These are phyloP conservation scores for Adansonia madagascariensis DNA, from an alignment of 441 rosid species.

Conservation along the genomic window DNA sequence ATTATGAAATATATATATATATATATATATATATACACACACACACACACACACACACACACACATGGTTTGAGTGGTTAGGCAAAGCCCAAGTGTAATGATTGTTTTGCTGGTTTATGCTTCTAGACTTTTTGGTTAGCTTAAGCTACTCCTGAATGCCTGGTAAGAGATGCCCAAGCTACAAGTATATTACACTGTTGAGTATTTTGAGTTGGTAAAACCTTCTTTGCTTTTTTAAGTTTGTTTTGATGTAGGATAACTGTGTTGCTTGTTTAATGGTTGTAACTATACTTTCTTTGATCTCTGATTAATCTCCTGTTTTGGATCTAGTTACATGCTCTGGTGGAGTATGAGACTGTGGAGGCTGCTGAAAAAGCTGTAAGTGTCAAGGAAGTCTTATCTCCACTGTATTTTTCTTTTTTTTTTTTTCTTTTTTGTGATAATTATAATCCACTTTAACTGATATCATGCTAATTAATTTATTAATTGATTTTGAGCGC, in stretches of 20 bases:
- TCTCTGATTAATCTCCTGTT: conserved; percentile 21
- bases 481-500: conserved; percentile 10
- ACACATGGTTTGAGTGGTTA: background rate
- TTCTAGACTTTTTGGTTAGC: background rate
- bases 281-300: background rate
- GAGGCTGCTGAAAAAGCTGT: conserved; percentile 96
- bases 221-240: background rate
- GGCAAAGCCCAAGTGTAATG: background rate
- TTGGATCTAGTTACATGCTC: conserved; percentile 66
- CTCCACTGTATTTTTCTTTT: background rate
- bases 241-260: background rate
- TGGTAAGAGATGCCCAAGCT: background rate
- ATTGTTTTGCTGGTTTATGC: background rate
- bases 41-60: too few relatives aligned
- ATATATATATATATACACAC: too few relatives aligned
- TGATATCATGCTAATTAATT: conserved; percentile 5
- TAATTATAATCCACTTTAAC: background rate
- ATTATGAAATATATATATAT: background rate
- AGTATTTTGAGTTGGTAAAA: background rate
- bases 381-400: conserved; percentile 37
- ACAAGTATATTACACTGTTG: background rate
- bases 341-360: conserved; percentile 80
- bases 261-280: background rate
- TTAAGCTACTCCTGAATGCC: background rate
- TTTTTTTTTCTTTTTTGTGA: background rate